These are phyloP conservation scores for Acmispon strigosus DNA, from an alignment of 306 rosid genomes.

Conservation along the genomic window DNA sequence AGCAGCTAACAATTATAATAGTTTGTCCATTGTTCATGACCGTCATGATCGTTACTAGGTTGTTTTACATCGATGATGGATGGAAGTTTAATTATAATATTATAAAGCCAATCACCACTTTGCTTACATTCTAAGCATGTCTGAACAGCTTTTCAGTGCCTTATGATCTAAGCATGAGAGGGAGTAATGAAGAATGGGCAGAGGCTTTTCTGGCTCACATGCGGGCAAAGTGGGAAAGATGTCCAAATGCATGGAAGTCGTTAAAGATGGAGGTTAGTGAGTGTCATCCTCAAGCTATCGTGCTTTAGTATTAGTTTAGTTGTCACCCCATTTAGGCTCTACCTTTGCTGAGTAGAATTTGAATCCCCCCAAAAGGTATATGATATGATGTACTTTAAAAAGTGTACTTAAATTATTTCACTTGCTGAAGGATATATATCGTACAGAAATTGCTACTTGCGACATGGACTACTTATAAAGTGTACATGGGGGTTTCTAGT, in stretches of 20 bases:
- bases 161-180: slow-evolving; percentile 65
- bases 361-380: neutral
- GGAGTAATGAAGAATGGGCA: slow-evolving; percentile 73
- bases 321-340: neutral
- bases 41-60: neutral
- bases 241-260: slow-evolving; percentile 60
- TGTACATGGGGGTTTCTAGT: too few relatives aligned
- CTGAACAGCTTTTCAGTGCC: slow-evolving; percentile 73
- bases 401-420: neutral
- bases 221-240: slow-evolving; percentile 63
- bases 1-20: neutral
- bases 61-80: neutral
- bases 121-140: slow-evolving; percentile 22
- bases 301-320: slow-evolving; percentile 29
- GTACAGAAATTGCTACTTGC: too few relatives aligned
- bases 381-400: neutral
- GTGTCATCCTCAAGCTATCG: slow-evolving; percentile 73
- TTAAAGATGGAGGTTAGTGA: slow-evolving; percentile 66
- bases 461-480: too few relatives aligned
- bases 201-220: slow-evolving; percentile 48
- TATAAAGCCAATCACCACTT: neutral
- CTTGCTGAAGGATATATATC: neutral
- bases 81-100: neutral
- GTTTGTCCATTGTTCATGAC: neutral
- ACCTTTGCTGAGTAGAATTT: neutral